Conservation (phyloP, 2,329 filamentous ascomycete genomes). For the Fusarium temperatum region DNA sequence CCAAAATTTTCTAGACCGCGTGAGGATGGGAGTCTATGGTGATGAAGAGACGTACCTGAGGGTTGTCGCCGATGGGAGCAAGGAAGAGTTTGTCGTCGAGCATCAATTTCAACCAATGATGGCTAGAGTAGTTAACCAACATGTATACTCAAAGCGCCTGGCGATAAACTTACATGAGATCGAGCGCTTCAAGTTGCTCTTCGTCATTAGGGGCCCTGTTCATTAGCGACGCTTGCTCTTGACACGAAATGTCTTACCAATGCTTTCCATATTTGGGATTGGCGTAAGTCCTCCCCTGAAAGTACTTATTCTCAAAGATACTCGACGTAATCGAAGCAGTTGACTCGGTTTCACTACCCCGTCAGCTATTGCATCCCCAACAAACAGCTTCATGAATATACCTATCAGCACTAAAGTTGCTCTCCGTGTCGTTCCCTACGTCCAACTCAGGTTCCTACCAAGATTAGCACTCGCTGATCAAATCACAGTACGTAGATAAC, state of each 20-base stretch:
- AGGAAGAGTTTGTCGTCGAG: slow-evolving; percentile 33
- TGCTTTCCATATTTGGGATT: slow-evolving; percentile 41
- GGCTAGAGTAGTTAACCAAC: background rate
- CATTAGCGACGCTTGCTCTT: background rate
- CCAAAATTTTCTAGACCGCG: slow-evolving; percentile 9
- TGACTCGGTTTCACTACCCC: slow-evolving; percentile 10
- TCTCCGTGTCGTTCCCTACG: slow-evolving; percentile 4
- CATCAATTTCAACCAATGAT: slow-evolving; percentile 39
- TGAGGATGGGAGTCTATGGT: background rate
- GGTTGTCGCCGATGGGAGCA: slow-evolving; percentile 23
- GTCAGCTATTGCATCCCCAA: background rate
- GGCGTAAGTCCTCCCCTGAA: slow-evolving; percentile 33
- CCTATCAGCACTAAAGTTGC: slow-evolving; percentile 20
- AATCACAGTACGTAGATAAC: background rate
- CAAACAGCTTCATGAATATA: accelerated
- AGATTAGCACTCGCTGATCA: background rate
- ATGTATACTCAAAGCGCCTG: accelerated
- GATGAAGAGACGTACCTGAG: slow-evolving; percentile 8
- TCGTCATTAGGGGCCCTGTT: slow-evolving; percentile 37
- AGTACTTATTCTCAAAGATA: slow-evolving; percentile 35
- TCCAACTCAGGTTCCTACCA: slow-evolving; percentile 20
- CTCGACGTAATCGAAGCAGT: slow-evolving; percentile 38
- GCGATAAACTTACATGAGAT: slow-evolving; percentile 23
- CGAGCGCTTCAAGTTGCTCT: slow-evolving; percentile 36
- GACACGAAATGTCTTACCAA: slow-evolving; percentile 1